phyloP scores from a whole-genome alignment of 305 asterid species.

The Striga hermonthica region DNA sequence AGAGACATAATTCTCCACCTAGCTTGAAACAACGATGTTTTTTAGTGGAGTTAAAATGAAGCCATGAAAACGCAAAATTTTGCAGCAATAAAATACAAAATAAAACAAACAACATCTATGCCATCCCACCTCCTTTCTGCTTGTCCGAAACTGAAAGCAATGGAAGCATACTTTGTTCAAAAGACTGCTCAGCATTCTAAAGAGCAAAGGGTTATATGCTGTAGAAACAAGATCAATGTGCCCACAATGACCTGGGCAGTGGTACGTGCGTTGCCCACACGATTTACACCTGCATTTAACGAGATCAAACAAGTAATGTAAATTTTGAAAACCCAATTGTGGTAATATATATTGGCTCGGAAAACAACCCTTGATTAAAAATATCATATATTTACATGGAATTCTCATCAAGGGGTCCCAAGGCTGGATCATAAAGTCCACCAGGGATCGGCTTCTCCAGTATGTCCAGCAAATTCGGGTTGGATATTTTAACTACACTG shows the following conservation, averaged over 20 bases:
- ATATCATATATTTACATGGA: slow-evolving; percentile 44
- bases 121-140: slow-evolving; percentile 48
- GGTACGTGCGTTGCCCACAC: slow-evolving; percentile 57
- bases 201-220: slow-evolving; percentile 73
- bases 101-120: neutral
- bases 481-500: slow-evolving; percentile 58
- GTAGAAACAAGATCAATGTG: slow-evolving; percentile 78
- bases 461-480: slow-evolving; percentile 54
- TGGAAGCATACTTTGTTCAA: slow-evolving; percentile 58
- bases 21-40: slow-evolving; percentile 22
- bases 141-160: slow-evolving; percentile 65
- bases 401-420: slow-evolving; percentile 61
- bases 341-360: neutral
- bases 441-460: slow-evolving; percentile 51
- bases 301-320: slow-evolving; percentile 10
- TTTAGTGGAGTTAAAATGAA: slow-evolving; percentile 6
- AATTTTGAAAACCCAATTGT: slow-evolving; percentile 16
- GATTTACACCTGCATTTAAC: slow-evolving; percentile 68
- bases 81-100: neutral
- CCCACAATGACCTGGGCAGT: slow-evolving; percentile 86
- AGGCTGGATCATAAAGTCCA: slow-evolving; percentile 74
- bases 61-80: neutral
- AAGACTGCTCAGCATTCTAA: slow-evolving; percentile 47
- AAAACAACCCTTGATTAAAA: neutral
- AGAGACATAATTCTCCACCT: slow-evolving; percentile 60